Conservation (phyloP, 108 stramenopile species). For the Nitzschia sp. region DNA sequence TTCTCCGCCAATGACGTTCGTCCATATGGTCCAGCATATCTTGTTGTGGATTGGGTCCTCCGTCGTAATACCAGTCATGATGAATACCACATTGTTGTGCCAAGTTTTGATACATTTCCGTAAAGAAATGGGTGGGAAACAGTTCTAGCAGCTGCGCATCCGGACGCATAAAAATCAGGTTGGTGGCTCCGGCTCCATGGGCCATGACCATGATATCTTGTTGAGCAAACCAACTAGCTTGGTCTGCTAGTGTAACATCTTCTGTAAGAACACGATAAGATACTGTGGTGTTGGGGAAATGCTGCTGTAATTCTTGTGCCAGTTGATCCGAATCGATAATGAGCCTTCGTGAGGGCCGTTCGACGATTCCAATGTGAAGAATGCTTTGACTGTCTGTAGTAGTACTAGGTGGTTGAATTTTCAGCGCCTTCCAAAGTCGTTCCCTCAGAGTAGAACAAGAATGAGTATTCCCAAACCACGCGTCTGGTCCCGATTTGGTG, state of each 20-base stretch:
- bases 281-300: slow-evolving; percentile 7
- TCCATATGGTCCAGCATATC: slow-evolving; percentile 2
- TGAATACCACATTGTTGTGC: slow-evolving; percentile 13
- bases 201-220: slow-evolving; percentile 16
- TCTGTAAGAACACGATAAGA: background rate
- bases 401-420: background rate
- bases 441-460: background rate
- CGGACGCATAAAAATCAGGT: slow-evolving; percentile 24
- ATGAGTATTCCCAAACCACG: slow-evolving; percentile 2
- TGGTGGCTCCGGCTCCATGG: slow-evolving; percentile 18
- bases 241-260: background rate
- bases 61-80: slow-evolving; percentile 27
- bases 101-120: slow-evolving; percentile 2
- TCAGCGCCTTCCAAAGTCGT: background rate
- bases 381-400: background rate
- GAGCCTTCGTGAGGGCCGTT: background rate
- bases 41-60: background rate
- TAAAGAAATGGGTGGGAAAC: slow-evolving; percentile 9
- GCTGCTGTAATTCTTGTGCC: slow-evolving; percentile 2
- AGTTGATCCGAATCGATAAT: background rate
- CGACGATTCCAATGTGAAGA: background rate
- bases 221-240: slow-evolving; percentile 14
- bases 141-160: slow-evolving; percentile 12
- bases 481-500: background rate
- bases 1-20: background rate